Conservation (phyloP, 1,284 basidiomycete genomes). For the Cutaneotrichosporon mucoides region DNA sequence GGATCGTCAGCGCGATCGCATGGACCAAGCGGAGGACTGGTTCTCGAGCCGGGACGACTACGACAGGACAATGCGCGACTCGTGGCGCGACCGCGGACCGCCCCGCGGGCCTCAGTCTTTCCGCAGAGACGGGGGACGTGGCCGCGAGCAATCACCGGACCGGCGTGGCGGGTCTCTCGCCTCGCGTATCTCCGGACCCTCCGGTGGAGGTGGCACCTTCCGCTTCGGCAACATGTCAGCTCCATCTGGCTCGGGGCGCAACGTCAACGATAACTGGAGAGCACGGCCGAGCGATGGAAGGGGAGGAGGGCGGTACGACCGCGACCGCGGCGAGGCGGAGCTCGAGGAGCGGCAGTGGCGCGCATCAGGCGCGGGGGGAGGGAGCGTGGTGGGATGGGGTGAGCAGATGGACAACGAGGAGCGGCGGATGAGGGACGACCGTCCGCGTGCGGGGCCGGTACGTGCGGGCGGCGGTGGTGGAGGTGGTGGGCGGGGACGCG, state of each 20-base stretch:
- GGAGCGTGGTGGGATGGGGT: slow-evolving; percentile 23
- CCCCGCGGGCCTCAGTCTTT: too few relatives aligned
- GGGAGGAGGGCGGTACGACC: not conserved
- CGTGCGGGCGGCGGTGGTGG: not conserved
- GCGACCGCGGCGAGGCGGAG: slow-evolving; percentile 4
- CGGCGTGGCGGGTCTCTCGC: not conserved
- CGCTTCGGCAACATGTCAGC: slow-evolving; percentile 3
- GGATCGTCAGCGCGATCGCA: slow-evolving; percentile 12
- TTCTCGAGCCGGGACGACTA: not conserved
- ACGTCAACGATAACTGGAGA: too few relatives aligned
- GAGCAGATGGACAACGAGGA: slow-evolving; percentile 17
- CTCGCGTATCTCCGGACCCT: not conserved
- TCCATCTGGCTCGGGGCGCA: not conserved
- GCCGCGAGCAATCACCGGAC: not conserved
- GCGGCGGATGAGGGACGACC: slow-evolving; percentile 6
- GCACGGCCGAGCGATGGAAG: too few relatives aligned
- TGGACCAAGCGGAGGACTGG: not conserved
- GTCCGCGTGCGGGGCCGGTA: slow-evolving; percentile 3
- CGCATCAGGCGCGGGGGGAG: slow-evolving; percentile 19
- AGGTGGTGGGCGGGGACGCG: not conserved
- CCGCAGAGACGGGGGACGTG: not conserved
- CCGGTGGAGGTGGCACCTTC: not conserved
- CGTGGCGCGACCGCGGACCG: not conserved
- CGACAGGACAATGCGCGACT: not conserved
- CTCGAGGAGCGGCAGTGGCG: slow-evolving; percentile 18